These are phyloP conservation scores for Vaucheria bursata DNA, from an alignment of 352 stramenopile genomes.

Conservation along the genomic window DNA sequence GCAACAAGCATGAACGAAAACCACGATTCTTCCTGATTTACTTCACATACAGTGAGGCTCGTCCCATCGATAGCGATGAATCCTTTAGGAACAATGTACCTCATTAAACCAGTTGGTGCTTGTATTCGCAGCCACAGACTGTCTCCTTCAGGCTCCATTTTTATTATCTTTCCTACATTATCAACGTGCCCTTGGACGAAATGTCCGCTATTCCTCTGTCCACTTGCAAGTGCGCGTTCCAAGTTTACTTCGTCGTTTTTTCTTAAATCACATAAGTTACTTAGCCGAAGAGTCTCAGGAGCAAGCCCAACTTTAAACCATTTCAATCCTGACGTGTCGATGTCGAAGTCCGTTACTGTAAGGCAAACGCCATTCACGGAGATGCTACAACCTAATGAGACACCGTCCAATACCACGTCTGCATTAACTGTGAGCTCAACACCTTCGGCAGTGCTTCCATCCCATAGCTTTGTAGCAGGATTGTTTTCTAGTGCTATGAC, in stretches of 20 bases:
- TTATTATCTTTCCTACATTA: slow-evolving; percentile 76
- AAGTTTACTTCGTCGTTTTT: slow-evolving; percentile 85
- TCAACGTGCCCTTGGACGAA: slow-evolving; percentile 98
- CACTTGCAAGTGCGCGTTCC: slow-evolving; percentile 71
- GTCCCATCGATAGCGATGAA: slow-evolving; percentile 97
- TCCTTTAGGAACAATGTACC: slow-evolving; percentile 80
- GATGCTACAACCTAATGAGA: slow-evolving; percentile 85
- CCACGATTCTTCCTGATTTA: slow-evolving; percentile 71
- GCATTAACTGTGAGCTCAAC: slow-evolving; percentile 46
- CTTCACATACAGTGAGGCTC: slow-evolving; percentile 89
- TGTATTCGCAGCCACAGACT: slow-evolving; percentile 75
- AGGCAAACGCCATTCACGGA: slow-evolving; percentile 94
- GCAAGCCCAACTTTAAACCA: slow-evolving; percentile 79
- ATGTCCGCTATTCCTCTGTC: slow-evolving; percentile 90
- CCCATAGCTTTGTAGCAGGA: slow-evolving; percentile 85
- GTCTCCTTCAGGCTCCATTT: slow-evolving; percentile 77
- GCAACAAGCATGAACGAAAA: slow-evolving; percentile 98
- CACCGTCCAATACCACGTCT: slow-evolving; percentile 58
- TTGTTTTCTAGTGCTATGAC: slow-evolving; percentile 79
- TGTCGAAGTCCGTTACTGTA: slow-evolving; percentile 81
- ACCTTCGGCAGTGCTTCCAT: slow-evolving; percentile 63
- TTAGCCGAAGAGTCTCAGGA: slow-evolving; percentile 85
- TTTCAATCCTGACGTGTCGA: slow-evolving; percentile 41
- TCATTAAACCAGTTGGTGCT: slow-evolving; percentile 63
- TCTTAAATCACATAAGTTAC: slow-evolving; percentile 62